These are phyloP conservation scores for Mucor lusitanicus DNA, from an alignment of 371 early-diverging fungal genomes.

Conservation along the genomic window DNA sequence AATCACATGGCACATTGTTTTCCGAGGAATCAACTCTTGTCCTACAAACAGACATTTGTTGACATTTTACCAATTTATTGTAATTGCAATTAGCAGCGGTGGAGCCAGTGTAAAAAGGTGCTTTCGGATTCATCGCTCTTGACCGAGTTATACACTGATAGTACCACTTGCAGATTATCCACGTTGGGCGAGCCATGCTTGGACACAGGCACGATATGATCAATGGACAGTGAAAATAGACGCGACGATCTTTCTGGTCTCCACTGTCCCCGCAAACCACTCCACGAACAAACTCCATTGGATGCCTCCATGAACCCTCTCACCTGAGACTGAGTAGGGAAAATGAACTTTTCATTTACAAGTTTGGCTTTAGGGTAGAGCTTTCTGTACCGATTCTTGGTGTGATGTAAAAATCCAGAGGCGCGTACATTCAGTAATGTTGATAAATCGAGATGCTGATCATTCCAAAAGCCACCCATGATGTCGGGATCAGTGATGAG, in stretches of 20 bases:
- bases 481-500: background rate
- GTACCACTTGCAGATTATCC: conserved; percentile 1
- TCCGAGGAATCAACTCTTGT: background rate
- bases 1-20: background rate
- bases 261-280: background rate
- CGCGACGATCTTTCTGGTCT: background rate
- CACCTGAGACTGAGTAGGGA: background rate
- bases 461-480: background rate
- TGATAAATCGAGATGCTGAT: background rate
- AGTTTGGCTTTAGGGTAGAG: background rate
- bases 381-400: background rate
- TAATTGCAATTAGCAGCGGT: background rate
- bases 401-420: background rate
- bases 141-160: background rate
- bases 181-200: background rate
- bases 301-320: background rate
- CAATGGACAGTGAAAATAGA: conserved; percentile 1
- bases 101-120: conserved; percentile 2
- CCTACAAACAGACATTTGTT: background rate
- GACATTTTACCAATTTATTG: background rate
- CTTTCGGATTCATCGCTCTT: conserved; percentile 1
- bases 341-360: background rate
- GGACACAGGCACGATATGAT: conserved; percentile 11
- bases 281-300: background rate
- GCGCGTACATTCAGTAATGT: background rate